Evolutionary conservation across 192 early-diverging fungal species (phyloP), one percentile per base, ranked within the genome.

Genomic region (Coemansia sp.): DNA sequence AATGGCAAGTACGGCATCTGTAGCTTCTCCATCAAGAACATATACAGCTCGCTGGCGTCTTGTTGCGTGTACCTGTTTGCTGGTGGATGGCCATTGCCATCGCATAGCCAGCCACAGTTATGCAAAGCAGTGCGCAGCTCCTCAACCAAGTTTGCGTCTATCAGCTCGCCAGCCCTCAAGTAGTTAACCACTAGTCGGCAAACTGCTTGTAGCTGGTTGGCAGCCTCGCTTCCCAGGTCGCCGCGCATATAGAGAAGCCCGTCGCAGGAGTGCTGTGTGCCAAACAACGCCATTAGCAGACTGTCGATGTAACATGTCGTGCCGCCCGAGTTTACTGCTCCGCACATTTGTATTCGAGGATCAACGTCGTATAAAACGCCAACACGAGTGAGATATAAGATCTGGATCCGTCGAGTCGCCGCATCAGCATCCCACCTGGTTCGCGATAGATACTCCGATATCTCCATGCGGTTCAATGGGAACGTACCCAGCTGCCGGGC

Each of bases 261-360:
- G 24, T 92, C 90, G 62, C 85, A 89, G 1, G 86, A 75, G 0
- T 77, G 72, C 53, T 87, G 79, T 2, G 78, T 75, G 3, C 85
- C 87, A 77, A 88, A 92, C 87, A 92, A 86, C 31, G 88, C 88
- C 74, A 87, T 85, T 21, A 92, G 41, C 13, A 92, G 59, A 19
- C 85, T 79, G 57, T 90, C 87, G 70, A 92, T 89, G 63, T 92
- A 92, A 69, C 90, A 92, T 17, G 83, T 84, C 11, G 87, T 90
- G 31, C 76, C 74, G 19, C 77, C 70, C 21, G 89, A 86, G 64
- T 92, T 92, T 45, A 85, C 88, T 9, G 82, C 79, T 3, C 90
- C 90, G 37, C 67, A 31, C 46, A 72, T 24, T 66, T 46, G 57
- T 10, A 71, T 48, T 1, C 36, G 46, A 6, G 64, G 53, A 17